A percentile compares a stretch with the other conserved stretches of the same genome.
These are phyloP conservation scores for Zoysia matrella DNA, from an alignment of 202 grass and related monocot genomes.

Conservation along the genomic window DNA sequence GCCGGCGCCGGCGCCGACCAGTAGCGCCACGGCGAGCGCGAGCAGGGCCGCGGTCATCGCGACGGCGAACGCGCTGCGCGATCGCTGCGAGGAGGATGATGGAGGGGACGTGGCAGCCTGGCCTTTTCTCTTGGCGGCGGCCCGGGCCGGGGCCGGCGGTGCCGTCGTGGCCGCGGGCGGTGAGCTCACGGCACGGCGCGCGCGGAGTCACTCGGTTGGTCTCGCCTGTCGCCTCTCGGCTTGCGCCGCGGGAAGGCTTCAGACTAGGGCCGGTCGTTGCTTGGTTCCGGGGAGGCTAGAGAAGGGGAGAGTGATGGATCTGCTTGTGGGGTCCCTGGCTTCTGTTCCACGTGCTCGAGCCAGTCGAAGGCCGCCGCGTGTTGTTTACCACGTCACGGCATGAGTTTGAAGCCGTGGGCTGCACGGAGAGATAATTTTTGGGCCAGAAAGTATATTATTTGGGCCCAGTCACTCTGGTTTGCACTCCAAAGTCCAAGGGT, in stretches of 20 bases:
- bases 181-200: conserved; percentile 44
- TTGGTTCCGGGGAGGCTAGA: conserved; percentile 27
- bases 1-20: conserved; percentile 35
- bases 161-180: conserved; percentile 47
- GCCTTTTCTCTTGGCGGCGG: conserved; percentile 31
- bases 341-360: not conserved
- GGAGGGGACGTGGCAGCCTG: not conserved
- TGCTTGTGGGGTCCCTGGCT: no score
- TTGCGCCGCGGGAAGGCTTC: not conserved
- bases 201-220: not conserved
- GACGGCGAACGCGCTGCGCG: conserved; percentile 26
- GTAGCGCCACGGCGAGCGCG: conserved; percentile 43
- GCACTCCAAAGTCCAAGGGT: no score
- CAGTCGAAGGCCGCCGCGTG: conserved; percentile 29
- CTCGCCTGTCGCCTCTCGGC: not conserved
- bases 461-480: no score
- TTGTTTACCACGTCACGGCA: not conserved
- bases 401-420: not conserved
- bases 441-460: not conserved
- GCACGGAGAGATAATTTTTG: not conserved
- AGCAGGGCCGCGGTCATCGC: conserved; percentile 54
- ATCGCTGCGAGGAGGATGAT: not conserved
- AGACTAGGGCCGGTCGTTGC: conserved; percentile 1
- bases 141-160: conserved; percentile 32
- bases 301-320: no score